phyloP scores from a whole-genome alignment of 208 protist genomes.

The Endotrypanum monterogeii region DNA sequence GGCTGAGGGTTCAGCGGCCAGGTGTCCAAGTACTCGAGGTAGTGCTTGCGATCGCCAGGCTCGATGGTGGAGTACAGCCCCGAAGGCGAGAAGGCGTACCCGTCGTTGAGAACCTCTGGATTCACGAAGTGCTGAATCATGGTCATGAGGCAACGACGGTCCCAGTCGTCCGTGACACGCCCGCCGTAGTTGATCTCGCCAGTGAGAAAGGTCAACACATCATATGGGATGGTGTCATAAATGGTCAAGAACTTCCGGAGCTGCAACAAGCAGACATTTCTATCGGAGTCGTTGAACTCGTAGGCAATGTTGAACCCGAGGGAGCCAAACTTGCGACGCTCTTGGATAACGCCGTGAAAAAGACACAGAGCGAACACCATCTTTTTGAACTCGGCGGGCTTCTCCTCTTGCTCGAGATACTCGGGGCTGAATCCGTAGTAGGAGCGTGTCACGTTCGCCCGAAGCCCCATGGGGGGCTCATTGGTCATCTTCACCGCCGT shows the following conservation, averaged over 20 bases:
- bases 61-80: slow-evolving; percentile 91
- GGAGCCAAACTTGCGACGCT: slow-evolving; percentile 94
- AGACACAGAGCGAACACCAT: slow-evolving; percentile 94
- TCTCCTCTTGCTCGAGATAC: slow-evolving; percentile 81
- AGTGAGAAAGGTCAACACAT: slow-evolving; percentile 94
- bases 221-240: slow-evolving; percentile 93
- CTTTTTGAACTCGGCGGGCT: slow-evolving; percentile 90
- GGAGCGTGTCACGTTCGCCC: slow-evolving; percentile 95
- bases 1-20: slow-evolving; percentile 95
- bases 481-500: slow-evolving; percentile 99
- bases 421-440: slow-evolving; percentile 92
- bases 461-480: slow-evolving; percentile 98
- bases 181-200: slow-evolving; percentile 98
- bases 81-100: slow-evolving; percentile 90
- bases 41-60: slow-evolving; percentile 82
- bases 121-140: slow-evolving; percentile 95
- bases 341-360: slow-evolving; percentile 95
- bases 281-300: slow-evolving; percentile 96
- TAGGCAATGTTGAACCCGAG: slow-evolving; percentile 97
- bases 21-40: slow-evolving; percentile 83
- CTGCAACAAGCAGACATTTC: slow-evolving; percentile 92
- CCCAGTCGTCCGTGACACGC: slow-evolving; percentile 97
- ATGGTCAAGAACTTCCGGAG: slow-evolving; percentile 92
- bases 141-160: slow-evolving; percentile 93
- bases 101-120: slow-evolving; percentile 81